Evolutionary conservation across 1,284 basidiomycete genomes (phyloP), one percentile per base, ranked within the genome.

Genomic region (Amylostereum chailletii): DNA sequence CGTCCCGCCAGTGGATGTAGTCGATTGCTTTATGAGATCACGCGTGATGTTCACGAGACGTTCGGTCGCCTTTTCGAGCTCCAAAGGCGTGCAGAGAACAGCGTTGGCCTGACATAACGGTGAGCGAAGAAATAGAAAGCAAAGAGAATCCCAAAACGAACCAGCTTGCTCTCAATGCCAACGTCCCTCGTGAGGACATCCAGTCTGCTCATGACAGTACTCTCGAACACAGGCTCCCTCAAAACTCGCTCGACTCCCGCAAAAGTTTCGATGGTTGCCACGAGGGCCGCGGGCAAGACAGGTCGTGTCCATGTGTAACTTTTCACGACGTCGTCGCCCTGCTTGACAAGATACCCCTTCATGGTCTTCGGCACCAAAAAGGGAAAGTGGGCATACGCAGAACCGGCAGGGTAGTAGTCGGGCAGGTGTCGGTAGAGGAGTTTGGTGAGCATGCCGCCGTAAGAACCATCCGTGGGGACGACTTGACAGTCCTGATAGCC

Each of bases 391-490:
- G 79, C 82, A 52, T 82, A 80, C 0, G 72, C 71, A 11, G 78
- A 83, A 5, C 69, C 64, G 30, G 70, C 64, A 30, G 79, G 77
- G 61, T 86, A 92, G 56, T 83, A 72, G 19, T 77, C 65, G 0
- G 88, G 88, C 19, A 93, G 67, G 30, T 79, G 80, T 40, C 77
- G 72, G 69, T 83, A 80, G 48, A 93, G 72, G 32, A 93, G 71
- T 57, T 76, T 82, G n/a, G 77, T 79, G 50, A 89, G 71, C 62
- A 85, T 73, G 11, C 83, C 86, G 34, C 86, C 86, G 54, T 74
- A 84, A 0, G 86, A 81, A 33, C 86, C 83, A 55, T 90, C 83
- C 42, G 74, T 61, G 39, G 68, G 60, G 61, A 87, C 75, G 43
- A 74, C 72, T 63, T 79, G 77, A 60, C 79, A 83, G 61, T 90